Conservation (phyloP, 2,329 filamentous ascomycete species). For the Penicillium thymicola region DNA sequence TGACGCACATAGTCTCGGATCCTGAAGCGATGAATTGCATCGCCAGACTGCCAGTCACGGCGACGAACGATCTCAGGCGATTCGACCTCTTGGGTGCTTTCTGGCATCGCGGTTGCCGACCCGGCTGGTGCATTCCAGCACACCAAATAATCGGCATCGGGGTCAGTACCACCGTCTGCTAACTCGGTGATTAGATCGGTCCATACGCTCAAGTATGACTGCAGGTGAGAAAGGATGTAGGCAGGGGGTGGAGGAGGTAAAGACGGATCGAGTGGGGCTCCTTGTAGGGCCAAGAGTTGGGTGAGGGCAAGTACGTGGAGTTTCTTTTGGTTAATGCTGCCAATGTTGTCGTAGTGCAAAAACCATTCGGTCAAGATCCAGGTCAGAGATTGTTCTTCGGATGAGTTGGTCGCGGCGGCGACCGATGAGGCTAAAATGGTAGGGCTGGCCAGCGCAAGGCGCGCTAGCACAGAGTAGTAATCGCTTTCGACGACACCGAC, state of each 20-base stretch:
- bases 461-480: constrained; percentile 78
- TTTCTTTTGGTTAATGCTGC: constrained; percentile 47
- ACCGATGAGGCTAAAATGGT: constrained; percentile 60
- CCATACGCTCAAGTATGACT: constrained; percentile 48
- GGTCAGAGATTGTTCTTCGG: constrained; percentile 35
- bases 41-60: constrained; percentile 39
- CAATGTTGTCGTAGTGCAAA: constrained; percentile 48
- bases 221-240: constrained; percentile 44
- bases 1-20: constrained; percentile 45
- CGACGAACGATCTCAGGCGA: constrained; percentile 43
- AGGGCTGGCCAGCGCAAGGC: constrained; percentile 72
- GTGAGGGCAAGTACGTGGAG: constrained; percentile 47
- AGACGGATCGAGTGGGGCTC: constrained; percentile 30
- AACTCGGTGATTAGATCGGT: constrained; percentile 47
- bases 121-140: constrained; percentile 33
- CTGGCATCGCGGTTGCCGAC: constrained; percentile 27
- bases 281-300: constrained; percentile 41
- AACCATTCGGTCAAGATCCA: constrained; percentile 51
- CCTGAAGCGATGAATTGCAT: constrained; percentile 44
- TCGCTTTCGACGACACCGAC: constrained; percentile 76
- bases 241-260: constrained; percentile 27
- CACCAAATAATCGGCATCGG: constrained; percentile 43
- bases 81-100: constrained; percentile 34
- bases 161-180: constrained; percentile 41
- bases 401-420: constrained; percentile 32